Percentiles rank a stretch among this genome's conserved stretches.
Conservation (phyloP, 2,329 filamentous ascomycete genomes). For the Alternaria panax region DNA sequence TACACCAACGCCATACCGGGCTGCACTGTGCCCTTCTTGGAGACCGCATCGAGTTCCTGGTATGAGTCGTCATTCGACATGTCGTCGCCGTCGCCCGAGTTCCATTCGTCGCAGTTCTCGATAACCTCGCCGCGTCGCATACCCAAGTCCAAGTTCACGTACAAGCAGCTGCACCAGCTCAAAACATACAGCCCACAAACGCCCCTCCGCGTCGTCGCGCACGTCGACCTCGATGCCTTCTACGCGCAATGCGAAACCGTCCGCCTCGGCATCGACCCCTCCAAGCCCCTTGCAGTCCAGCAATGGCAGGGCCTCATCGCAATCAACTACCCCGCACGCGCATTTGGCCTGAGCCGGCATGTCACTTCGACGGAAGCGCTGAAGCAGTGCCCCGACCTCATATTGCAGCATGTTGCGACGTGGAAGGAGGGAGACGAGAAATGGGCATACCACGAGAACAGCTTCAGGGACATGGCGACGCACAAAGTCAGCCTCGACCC, state of each 20-base stretch:
- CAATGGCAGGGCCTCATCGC: slow-evolving; percentile 97
- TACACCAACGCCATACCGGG: not conserved
- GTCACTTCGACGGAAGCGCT: slow-evolving; percentile 81
- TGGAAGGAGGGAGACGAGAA: slow-evolving; percentile 90
- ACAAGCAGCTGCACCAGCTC: slow-evolving; percentile 80
- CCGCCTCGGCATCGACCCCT: slow-evolving; percentile 74
- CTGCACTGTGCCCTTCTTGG: not conserved
- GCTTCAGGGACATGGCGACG: slow-evolving; percentile 77
- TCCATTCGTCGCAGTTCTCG: slow-evolving; percentile 57
- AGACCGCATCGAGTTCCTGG: not conserved
- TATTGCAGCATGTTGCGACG: slow-evolving; percentile 91
- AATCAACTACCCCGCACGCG: slow-evolving; percentile 90
- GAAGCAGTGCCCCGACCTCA: slow-evolving; percentile 83
- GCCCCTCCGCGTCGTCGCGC: slow-evolving; percentile 85
- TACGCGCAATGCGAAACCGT: slow-evolving; percentile 95
- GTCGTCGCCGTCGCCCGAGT: slow-evolving; percentile 59
- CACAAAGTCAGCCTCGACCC: slow-evolving; percentile 96
- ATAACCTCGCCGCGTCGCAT: slow-evolving; percentile 44
- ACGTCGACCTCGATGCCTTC: slow-evolving; percentile 96
- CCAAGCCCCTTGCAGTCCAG: slow-evolving; percentile 87
- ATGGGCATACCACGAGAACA: slow-evolving; percentile 90
- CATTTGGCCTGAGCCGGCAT: slow-evolving; percentile 80
- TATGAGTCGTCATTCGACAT: slow-evolving; percentile 29
- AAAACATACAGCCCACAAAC: slow-evolving; percentile 73
- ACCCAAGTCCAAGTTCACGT: slow-evolving; percentile 77